Base-by-base conservation (phyloP, 495 filamentous ascomycete genomes). In the Aspergillus bridgeri region DNA sequence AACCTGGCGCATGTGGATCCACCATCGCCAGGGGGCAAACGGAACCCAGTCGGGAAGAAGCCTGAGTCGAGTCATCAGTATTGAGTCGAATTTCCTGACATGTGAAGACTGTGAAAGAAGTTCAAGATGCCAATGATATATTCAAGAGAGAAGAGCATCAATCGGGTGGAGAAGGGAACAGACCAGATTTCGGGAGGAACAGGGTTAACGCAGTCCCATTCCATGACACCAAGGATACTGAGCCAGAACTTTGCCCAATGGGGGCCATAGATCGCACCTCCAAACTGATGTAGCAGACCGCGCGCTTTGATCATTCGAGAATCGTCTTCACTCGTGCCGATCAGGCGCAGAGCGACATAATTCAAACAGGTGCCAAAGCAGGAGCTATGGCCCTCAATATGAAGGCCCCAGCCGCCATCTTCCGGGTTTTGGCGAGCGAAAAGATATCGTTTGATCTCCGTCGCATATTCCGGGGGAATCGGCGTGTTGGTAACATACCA, bases 231-330 rank as follows among this genome's bases (percentile, higher is more conserved):
- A 65, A 98, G 70, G 21, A 96, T 79, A 18, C 85, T 85, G 43
- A 98, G 77, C 90, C 91, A 92, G 71, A 95, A 92, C 66, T 98
- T 98, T 7, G 87, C 86, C 94, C 94, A 98, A 67, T 97, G 95
- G 13, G 94, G 95, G 1, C 83, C 88, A 65, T 89, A 84, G 9
- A 88, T 78, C 17, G 90, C 91, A 48, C 95, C 93, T 3, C 94
- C 94, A 57, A 98, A 81, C 65, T 87, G 82, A 72, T 96, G 90
- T 20, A 98, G 76, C 27, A 85, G 86, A 2, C 82, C 86, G 47
- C 94, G 83, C 5, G 95, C 95, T 72, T 92, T 96, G 48, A 92
- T 78, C 85, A 97, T 90, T 21, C 86, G 81, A 25, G 86, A 83
- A 61, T 98, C 88, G 51, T 97, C 91, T 29, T 91, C 87, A 49